Conservation (phyloP, 495 filamentous ascomycete genomes). For the Trichoderma virens region DNA sequence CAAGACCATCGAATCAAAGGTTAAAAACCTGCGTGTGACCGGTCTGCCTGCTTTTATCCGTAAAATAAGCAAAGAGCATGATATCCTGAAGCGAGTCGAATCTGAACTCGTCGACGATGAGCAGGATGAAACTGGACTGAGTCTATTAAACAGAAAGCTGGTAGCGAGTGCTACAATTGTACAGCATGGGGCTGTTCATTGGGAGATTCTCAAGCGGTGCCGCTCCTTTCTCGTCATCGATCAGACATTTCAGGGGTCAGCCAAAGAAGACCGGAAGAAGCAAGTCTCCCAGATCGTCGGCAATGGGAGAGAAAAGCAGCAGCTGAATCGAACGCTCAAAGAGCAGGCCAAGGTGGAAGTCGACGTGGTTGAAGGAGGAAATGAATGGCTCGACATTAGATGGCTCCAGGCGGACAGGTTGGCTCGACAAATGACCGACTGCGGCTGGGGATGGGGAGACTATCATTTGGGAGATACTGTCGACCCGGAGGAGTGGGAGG, state of each 20-base stretch:
- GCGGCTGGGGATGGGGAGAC: slow-evolving; percentile 8
- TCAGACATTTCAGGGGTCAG: slow-evolving; percentile 2
- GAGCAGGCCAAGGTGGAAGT: slow-evolving; percentile 6
- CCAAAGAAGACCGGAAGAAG: slow-evolving; percentile 1
- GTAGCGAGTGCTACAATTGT: not conserved
- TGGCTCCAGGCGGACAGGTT: slow-evolving; percentile 4
- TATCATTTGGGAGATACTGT: not conserved
- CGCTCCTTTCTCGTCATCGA: not conserved
- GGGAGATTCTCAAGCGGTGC: slow-evolving; percentile 6
- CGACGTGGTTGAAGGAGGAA: slow-evolving; percentile 1
- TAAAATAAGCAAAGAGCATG: not conserved
- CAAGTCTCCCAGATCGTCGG: not conserved
- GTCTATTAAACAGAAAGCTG: not conserved
- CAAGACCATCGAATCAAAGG: not conserved
- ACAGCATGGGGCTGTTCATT: not conserved
- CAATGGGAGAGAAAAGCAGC: not conserved
- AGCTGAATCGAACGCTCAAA: not conserved
- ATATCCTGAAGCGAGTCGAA: not conserved
- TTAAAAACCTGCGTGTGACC: not conserved
- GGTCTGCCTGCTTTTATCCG: not conserved
- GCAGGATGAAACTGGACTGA: not conserved
- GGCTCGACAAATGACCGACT: not conserved
- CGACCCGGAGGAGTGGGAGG: slow-evolving; percentile 35
- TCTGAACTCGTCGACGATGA: not conserved
- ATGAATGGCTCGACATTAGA: slow-evolving; percentile 3